These are phyloP conservation scores for Phytophthora cactorum DNA, from an alignment of 352 stramenopile species.

Conservation along the genomic window DNA sequence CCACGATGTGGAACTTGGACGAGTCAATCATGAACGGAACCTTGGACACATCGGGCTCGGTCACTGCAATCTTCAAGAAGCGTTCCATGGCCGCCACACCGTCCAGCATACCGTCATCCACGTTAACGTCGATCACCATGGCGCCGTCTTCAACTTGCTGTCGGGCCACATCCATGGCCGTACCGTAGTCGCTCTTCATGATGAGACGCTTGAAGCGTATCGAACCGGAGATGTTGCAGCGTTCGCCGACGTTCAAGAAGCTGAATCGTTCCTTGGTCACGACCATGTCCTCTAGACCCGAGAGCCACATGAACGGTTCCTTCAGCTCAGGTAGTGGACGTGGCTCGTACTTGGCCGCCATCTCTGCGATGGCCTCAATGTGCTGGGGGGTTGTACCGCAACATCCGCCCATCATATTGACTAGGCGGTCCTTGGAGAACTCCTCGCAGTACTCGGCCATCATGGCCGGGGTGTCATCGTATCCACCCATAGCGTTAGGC, in stretches of 20 bases:
- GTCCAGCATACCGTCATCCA: constrained; percentile 98
- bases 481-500: constrained; percentile 97
- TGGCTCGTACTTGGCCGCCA: constrained; percentile 77
- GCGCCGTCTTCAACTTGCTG: constrained; percentile 97
- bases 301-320: constrained; percentile 96
- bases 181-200: constrained; percentile 94
- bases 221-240: constrained; percentile 96
- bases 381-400: constrained; percentile 96
- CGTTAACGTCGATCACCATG: constrained; percentile 98
- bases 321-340: constrained; percentile 84
- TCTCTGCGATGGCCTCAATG: constrained; percentile 92
- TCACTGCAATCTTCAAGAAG: constrained; percentile 98
- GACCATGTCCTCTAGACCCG: constrained; percentile 94
- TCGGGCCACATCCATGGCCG: constrained; percentile 97
- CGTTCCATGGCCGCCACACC: constrained; percentile 96
- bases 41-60: constrained; percentile 95
- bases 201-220: constrained; percentile 97
- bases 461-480: constrained; percentile 94
- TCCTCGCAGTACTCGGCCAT: constrained; percentile 95
- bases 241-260: constrained; percentile 97
- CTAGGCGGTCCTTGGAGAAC: constrained; percentile 94
- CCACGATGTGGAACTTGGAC: constrained; percentile 98
- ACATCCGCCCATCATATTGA: constrained; percentile 98
- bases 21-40: constrained; percentile 98
- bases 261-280: constrained; percentile 94